phyloP scores from a whole-genome alignment of 1,284 basidiomycete genomes.

The Microbotryum lychnidis-dioicae region DNA sequence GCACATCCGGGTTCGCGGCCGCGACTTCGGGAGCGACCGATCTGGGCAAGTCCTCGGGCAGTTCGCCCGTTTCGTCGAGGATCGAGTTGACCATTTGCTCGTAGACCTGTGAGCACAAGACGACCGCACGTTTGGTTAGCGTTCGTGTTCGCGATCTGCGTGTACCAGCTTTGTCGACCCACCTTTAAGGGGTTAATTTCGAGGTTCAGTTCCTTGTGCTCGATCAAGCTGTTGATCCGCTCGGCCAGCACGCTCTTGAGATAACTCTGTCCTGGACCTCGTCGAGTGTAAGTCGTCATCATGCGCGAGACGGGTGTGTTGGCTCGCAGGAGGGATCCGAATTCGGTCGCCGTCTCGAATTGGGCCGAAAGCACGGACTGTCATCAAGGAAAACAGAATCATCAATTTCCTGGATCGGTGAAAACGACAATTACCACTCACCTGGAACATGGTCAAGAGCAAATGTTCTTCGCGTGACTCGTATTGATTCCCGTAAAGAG shows the following conservation, averaged over 20 bases:
- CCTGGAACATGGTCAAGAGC: conserved; percentile 92
- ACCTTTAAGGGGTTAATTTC: conserved; percentile 99
- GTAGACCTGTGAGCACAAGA: conserved; percentile 56
- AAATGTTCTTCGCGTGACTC: conserved; percentile 97
- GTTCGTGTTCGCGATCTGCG: no score
- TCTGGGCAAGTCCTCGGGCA: conserved; percentile 81
- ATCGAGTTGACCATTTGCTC: conserved; percentile 98
- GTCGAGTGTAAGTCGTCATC: conserved; percentile 99
- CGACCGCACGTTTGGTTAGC: not conserved
- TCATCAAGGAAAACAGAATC: conserved; percentile 28
- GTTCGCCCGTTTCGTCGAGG: conserved; percentile 84
- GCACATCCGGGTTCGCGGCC: conserved; percentile 83
- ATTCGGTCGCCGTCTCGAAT: conserved; percentile 96
- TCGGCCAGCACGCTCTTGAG: conserved; percentile 93
- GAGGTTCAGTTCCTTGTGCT: conserved; percentile 95
- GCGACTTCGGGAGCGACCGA: conserved; percentile 91
- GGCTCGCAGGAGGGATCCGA: conserved; percentile 89
- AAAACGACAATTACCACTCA: conserved; percentile 34
- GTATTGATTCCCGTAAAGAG: conserved; percentile 98
- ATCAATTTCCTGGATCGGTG: not conserved
- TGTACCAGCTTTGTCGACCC: not conserved
- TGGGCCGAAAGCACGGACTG: conserved; percentile 94
- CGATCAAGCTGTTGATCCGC: conserved; percentile 94
- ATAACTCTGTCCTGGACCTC: conserved; percentile 95
- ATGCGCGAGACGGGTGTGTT: conserved; percentile 98